Evolutionary conservation across 192 early-diverging fungal species (phyloP), one percentile per base, ranked within the genome.

Genomic region (Coemansia brasiliensis): DNA sequence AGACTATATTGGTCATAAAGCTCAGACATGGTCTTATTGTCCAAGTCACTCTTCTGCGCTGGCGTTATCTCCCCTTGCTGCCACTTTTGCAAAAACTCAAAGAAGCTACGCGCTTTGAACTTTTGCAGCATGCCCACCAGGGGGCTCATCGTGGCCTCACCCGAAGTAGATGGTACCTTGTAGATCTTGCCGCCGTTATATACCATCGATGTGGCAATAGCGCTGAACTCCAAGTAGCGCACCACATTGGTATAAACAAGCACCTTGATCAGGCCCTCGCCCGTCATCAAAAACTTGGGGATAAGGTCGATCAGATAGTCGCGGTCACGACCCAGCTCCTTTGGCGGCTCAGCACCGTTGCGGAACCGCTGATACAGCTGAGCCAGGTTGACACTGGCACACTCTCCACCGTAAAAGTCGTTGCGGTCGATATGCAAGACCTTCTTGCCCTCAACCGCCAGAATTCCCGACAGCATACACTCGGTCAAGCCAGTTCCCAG

Each of bases 261-360:
- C 52, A 99, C 94, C 66, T 89, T 90, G 61, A 98, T 91, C 63
- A 99, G 91, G 72, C 96, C 96, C 49, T 96, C 98, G 52, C 91
- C 94, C 24, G 93, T 94, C 96, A 99, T 98, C 82, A 96, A 92
- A 80, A 99, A 99, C 84, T 99, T 99, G 59, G 98, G 98, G 49
- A 99, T 96, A 69, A 98, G 80, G 77, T 99, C 98, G 50, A 99
- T 86, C 80, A 92, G 94, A 81, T 90, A 99, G 82, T 98, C 96
- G 56, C 95, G 87, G 69, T 86, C 85, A 43, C 81, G 81, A 11
- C 90, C 90, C 16, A 90, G 69, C 22, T 54, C 45, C 12, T 65
- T 57, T 13, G 90, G 83, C 37, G 83, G 65, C 16, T 59, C 50
- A 18, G 69, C 72, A 6, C 78, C 83, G 52, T 71, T 37, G 20